Evolutionary conservation across 2,329 filamentous ascomycete genomes (phyloP).

Genomic region (Ophiostoma ips): DNA sequence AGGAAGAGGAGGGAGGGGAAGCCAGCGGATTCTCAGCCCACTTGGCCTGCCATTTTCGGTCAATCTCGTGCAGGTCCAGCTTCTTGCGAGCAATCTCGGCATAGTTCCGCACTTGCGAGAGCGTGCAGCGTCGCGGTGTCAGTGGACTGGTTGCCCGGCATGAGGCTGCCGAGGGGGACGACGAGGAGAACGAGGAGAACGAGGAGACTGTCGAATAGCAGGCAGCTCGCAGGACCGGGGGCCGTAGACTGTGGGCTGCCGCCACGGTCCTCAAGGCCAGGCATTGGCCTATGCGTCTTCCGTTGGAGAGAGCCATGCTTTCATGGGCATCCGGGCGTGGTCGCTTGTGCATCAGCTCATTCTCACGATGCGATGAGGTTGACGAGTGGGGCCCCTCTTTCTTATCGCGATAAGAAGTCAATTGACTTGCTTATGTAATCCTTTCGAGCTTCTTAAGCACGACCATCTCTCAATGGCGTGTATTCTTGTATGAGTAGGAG

Average conservation of each 20-base stretch:
- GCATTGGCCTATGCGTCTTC: slow-evolving; percentile 18
- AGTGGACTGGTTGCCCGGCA: neutral
- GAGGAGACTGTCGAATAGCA: neutral
- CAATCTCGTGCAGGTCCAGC: slow-evolving; percentile 34
- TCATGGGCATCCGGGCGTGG: neutral
- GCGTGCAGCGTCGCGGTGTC: neutral
- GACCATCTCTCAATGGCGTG: too few species aligned
- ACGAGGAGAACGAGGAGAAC: neutral
- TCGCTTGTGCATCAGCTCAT: neutral
- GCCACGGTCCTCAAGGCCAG: slow-evolving; percentile 8
- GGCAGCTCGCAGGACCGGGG: neutral
- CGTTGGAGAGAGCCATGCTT: neutral
- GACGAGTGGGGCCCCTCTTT: neutral
- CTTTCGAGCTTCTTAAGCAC: too few species aligned
- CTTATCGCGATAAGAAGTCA: slow-evolving; percentile 1
- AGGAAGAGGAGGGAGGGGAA: neutral
- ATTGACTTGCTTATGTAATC: too few species aligned
- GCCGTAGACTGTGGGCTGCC: neutral
- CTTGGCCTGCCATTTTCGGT: slow-evolving; percentile 37
- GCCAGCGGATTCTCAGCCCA: slow-evolving; percentile 23
- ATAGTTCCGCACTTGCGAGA: slow-evolving; percentile 18
- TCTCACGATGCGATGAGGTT: neutral
- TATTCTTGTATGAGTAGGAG: too few species aligned
- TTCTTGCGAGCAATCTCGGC: slow-evolving; percentile 16
- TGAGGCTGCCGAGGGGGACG: neutral